A percentile compares a stretch with the other conserved stretches of the same genome.
These are phyloP conservation scores for Epichloe coenophiala DNA, from an alignment of 2,329 filamentous ascomycete genomes.

Conservation along the genomic window DNA sequence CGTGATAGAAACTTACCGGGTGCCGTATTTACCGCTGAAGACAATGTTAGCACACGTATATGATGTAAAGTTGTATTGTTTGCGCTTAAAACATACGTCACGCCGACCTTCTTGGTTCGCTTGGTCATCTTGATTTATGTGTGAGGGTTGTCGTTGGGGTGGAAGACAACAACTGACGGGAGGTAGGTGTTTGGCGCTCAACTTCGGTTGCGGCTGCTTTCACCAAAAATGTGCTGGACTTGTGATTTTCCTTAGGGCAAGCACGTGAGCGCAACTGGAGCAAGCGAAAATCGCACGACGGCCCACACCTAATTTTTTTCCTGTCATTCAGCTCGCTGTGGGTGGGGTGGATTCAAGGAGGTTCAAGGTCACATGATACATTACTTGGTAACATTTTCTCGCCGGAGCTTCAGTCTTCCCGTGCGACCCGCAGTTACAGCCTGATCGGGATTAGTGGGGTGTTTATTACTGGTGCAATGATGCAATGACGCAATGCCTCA, in stretches of 20 bases:
- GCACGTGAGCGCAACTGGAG: constrained; percentile 22
- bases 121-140: constrained; percentile 68
- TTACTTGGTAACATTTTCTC: not conserved
- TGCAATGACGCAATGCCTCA: too few species aligned
- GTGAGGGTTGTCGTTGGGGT: constrained; percentile 21
- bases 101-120: constrained; percentile 94
- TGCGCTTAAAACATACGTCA: constrained; percentile 44
- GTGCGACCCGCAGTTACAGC: not conserved
- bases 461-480: not conserved
- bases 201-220: constrained; percentile 16
- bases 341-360: too few species aligned
- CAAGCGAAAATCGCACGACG: constrained; percentile 9
- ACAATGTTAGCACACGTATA: constrained; percentile 16
- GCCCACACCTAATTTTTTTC: not conserved
- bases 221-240: constrained; percentile 22
- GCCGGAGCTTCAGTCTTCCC: not conserved
- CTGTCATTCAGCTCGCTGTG: not conserved
- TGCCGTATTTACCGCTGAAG: constrained; percentile 73
- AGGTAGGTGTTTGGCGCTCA: constrained; percentile 18
- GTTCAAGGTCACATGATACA: not conserved
- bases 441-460: not conserved
- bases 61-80: constrained; percentile 2
- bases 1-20: constrained; percentile 50
- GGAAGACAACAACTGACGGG: constrained; percentile 20
- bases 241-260: constrained; percentile 30